Conservation (phyloP, 2,329 filamentous ascomycete species). For the Didymella exigua region DNA sequence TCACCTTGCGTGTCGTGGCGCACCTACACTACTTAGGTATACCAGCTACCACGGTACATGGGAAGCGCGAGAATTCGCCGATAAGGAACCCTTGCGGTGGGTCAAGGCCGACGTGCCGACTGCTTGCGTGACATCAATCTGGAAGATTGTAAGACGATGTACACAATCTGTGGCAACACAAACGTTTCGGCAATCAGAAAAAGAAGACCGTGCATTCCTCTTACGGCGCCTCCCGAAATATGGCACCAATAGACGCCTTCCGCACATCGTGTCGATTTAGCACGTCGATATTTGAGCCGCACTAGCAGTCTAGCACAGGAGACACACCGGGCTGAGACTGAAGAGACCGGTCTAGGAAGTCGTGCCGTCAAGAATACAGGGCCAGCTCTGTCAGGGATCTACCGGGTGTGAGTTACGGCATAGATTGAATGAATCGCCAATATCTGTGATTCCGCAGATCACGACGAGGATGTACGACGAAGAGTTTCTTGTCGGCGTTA, state of each 20-base stretch:
- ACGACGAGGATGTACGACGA: constrained; percentile 12
- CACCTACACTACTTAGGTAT: too few species aligned
- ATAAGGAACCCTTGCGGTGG: background rate
- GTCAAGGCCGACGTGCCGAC: background rate
- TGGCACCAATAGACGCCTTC: background rate
- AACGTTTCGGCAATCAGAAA: background rate
- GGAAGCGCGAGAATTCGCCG: background rate
- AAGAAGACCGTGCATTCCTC: background rate
- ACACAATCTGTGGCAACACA: background rate
- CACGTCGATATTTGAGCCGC: constrained; percentile 2
- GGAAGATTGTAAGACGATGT: background rate
- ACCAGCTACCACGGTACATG: too few species aligned
- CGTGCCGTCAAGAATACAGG: background rate
- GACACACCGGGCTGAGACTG: background rate
- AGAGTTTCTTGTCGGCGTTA: background rate
- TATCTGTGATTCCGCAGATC: background rate
- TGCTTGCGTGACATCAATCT: background rate
- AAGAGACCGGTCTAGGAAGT: background rate
- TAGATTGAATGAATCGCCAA: background rate
- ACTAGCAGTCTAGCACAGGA: background rate
- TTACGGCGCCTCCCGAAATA: constrained; percentile 2
- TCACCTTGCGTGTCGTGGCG: background rate
- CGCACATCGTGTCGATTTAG: background rate
- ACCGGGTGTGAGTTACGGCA: background rate
- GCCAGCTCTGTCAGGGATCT: background rate